A percentile compares a stretch with the other conserved stretches of the same genome.
phyloP scores from a whole-genome alignment of 1,139 yeast species.

The Candida smagusa region DNA sequence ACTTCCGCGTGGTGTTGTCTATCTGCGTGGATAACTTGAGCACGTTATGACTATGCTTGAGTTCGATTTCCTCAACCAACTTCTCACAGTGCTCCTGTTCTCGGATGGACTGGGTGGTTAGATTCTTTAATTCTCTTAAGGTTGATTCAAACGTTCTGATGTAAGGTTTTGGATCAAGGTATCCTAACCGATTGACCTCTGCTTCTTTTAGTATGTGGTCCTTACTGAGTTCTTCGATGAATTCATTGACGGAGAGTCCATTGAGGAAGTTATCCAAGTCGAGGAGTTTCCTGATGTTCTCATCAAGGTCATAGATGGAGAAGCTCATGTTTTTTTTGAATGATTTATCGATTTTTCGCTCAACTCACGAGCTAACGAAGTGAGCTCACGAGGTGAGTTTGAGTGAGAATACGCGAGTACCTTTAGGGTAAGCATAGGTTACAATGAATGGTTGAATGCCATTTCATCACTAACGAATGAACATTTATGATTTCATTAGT shows the following conservation, averaged over 20 bases:
- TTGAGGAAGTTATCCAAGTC: constrained; percentile 69
- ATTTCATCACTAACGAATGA: too few species aligned
- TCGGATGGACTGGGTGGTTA: constrained; percentile 52
- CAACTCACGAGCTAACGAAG: not conserved
- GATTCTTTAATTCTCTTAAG: constrained; percentile 60
- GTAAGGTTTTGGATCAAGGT: constrained; percentile 88
- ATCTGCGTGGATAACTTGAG: constrained; percentile 53
- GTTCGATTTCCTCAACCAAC: constrained; percentile 61
- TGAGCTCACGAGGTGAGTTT: too few species aligned
- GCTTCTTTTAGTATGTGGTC: constrained; percentile 59
- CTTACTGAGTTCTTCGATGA: constrained; percentile 77
- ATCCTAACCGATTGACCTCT: constrained; percentile 52
- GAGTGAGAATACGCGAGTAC: too few species aligned
- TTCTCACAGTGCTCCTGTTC: constrained; percentile 48
- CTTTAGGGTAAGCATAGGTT: too few species aligned
- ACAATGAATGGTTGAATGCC: too few species aligned
- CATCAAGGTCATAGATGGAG: constrained; percentile 60
- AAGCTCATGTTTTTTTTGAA: constrained; percentile 10
- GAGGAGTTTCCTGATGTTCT: constrained; percentile 63
- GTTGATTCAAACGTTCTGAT: constrained; percentile 91
- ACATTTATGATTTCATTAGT: too few species aligned
- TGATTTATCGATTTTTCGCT: not conserved
- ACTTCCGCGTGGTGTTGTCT: constrained; percentile 39
- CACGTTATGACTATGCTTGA: constrained; percentile 66
- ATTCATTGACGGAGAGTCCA: constrained; percentile 70